Conservation (phyloP, 208 protist species). For the Wallacemonas sp. region DNA sequence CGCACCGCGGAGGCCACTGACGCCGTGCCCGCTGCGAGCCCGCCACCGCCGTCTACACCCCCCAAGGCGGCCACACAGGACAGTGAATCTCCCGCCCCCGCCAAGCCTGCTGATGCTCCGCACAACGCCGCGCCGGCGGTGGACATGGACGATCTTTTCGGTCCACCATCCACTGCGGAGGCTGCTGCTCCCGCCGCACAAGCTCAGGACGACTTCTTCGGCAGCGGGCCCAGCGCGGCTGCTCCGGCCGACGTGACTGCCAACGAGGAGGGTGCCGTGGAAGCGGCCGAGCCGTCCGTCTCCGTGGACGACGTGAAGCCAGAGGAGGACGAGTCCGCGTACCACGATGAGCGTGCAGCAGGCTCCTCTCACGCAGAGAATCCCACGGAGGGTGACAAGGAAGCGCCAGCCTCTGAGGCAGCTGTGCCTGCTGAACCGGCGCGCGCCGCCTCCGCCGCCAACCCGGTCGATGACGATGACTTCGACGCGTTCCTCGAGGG, state of each 20-base stretch:
- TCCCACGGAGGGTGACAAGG: neutral
- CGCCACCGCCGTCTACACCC: neutral
- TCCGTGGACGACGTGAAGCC: neutral
- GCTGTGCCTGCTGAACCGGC: neutral
- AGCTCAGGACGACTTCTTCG: neutral
- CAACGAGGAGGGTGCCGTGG: neutral
- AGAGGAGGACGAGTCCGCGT: conserved; percentile 1
- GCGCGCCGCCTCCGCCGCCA: neutral
- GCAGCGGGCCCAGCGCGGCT: too few relatives aligned
- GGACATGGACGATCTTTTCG: conserved; percentile 16
- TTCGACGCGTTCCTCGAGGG: conserved; percentile 76
- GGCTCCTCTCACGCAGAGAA: neutral
- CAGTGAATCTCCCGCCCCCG: neutral
- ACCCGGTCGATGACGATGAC: conserved; percentile 47
- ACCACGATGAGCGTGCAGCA: neutral
- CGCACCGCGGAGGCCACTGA: neutral
- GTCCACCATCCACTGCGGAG: conserved; percentile 7
- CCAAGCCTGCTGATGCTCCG: too few relatives aligned
- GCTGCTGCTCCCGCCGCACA: neutral
- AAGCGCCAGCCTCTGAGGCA: neutral
- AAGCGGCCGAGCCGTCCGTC: neutral
- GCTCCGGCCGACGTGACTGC: neutral
- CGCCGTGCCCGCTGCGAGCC: neutral
- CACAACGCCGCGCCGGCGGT: conserved; percentile 17
- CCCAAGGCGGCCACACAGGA: neutral